Percentiles rank a stretch among this genome's conserved stretches.
Evolutionary conservation across 75 land plant species (phyloP).

Genomic region (Sequoiadendron giganteum): DNA sequence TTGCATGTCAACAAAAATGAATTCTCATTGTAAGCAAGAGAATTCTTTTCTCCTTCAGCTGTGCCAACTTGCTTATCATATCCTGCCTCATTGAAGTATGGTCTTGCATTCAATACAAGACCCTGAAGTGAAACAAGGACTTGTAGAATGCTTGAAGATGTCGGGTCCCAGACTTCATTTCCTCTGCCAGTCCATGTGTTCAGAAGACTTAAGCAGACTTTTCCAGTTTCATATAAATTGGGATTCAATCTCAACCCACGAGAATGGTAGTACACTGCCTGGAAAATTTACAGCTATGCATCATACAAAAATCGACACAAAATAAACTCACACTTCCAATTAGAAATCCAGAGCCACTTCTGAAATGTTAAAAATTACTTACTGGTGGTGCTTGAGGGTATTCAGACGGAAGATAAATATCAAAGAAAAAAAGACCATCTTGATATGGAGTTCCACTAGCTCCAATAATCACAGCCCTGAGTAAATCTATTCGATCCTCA

Average conservation of each 20-base stretch:
- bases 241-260: slow-evolving; percentile 92
- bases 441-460: slow-evolving; percentile 94
- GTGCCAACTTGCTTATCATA: slow-evolving; percentile 50
- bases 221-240: slow-evolving; percentile 88
- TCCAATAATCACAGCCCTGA: slow-evolving; percentile 86
- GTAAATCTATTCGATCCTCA: slow-evolving; percentile 88
- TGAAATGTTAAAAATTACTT: slow-evolving; percentile 14
- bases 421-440: slow-evolving; percentile 94
- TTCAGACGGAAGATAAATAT: slow-evolving; percentile 60
- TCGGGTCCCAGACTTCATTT: slow-evolving; percentile 69
- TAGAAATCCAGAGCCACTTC: not conserved
- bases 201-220: slow-evolving; percentile 92
- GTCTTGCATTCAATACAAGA: slow-evolving; percentile 81
- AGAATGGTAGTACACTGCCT: slow-evolving; percentile 78
- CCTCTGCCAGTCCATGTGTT: slow-evolving; percentile 80
- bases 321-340: not conserved
- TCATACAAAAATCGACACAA: not conserved
- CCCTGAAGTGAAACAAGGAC: slow-evolving; percentile 94
- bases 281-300: slow-evolving; percentile 3
- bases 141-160: slow-evolving; percentile 79
- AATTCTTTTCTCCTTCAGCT: slow-evolving; percentile 56
- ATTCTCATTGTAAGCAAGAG: slow-evolving; percentile 71
- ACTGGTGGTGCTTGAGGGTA: slow-evolving; percentile 86
- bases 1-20: slow-evolving; percentile 71
- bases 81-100: slow-evolving; percentile 92